Evolutionary conservation across 768 basidiomycete species (phyloP).

Genomic region (Cystobasidium ongulense): DNA sequence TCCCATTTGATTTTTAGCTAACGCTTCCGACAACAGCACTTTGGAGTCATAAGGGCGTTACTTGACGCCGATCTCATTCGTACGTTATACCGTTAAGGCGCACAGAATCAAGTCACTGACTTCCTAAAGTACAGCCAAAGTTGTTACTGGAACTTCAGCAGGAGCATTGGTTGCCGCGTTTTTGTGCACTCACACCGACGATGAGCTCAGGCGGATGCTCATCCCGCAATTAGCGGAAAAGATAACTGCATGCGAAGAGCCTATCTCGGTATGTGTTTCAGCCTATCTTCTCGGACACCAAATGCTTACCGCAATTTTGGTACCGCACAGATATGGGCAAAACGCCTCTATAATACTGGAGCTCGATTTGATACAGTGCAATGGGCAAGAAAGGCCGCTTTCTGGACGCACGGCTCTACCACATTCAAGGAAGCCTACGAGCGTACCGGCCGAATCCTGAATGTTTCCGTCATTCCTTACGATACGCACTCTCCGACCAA

Average conservation of each 20-base stretch:
- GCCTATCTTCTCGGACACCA: too few relatives aligned
- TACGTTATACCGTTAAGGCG: background rate
- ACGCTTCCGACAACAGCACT: slow-evolving; percentile 49
- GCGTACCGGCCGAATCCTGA: slow-evolving; percentile 72
- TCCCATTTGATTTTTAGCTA: background rate
- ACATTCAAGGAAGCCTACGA: slow-evolving; percentile 93
- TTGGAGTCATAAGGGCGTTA: slow-evolving; percentile 86
- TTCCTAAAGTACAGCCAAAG: slow-evolving; percentile 51
- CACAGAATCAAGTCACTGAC: background rate
- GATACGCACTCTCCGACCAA: slow-evolving; percentile 68
- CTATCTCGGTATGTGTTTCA: background rate
- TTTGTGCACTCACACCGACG: slow-evolving; percentile 77
- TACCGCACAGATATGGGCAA: slow-evolving; percentile 30
- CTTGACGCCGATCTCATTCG: slow-evolving; percentile 72
- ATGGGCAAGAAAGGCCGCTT: slow-evolving; percentile 84
- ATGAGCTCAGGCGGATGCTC: slow-evolving; percentile 67
- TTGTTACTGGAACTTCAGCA: slow-evolving; percentile 89
- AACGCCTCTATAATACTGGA: slow-evolving; percentile 68
- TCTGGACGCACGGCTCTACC: slow-evolving; percentile 83
- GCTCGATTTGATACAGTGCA: slow-evolving; percentile 84
- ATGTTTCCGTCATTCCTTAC: slow-evolving; percentile 56
- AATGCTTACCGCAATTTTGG: too few relatives aligned
- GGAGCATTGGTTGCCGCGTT: slow-evolving; percentile 67
- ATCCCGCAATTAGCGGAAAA: slow-evolving; percentile 74
- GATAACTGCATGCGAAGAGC: slow-evolving; percentile 51